Evolutionary conservation across 2,329 filamentous ascomycete species (phyloP).

Genomic region (Paecilomyces formosus): DNA sequence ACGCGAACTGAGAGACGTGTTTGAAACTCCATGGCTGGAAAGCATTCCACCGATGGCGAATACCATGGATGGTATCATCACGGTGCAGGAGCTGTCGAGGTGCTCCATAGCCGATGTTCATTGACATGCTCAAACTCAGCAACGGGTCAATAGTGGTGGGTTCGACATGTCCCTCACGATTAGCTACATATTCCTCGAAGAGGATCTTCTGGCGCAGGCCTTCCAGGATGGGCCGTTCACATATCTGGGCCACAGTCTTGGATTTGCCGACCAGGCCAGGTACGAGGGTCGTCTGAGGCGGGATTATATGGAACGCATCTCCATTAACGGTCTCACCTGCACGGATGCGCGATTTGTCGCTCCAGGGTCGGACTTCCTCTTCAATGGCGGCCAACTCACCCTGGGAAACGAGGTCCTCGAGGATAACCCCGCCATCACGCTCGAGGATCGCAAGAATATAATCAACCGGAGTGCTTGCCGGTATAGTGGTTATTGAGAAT

Average conservation of each 20-base stretch:
- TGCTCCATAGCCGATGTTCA: constrained; percentile 21
- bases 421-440: constrained; percentile 25
- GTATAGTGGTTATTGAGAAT: constrained; percentile 13
- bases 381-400: constrained; percentile 18
- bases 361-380: constrained; percentile 7
- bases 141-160: constrained; percentile 13
- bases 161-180: constrained; percentile 15
- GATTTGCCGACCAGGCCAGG: constrained; percentile 24
- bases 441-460: constrained; percentile 23
- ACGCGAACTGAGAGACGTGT: constrained; percentile 17
- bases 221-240: constrained; percentile 14
- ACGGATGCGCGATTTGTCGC: constrained; percentile 1
- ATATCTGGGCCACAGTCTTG: constrained; percentile 15
- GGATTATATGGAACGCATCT: constrained; percentile 14
- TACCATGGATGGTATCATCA: constrained; percentile 24
- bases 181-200: constrained; percentile 13
- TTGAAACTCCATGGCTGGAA: background rate
- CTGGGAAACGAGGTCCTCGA: constrained; percentile 17
- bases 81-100: constrained; percentile 23
- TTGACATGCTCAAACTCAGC: constrained; percentile 20
- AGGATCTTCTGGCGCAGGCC: constrained; percentile 17
- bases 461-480: constrained; percentile 17
- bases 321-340: constrained; percentile 1
- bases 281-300: constrained; percentile 16
- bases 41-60: constrained; percentile 13